These are phyloP conservation scores for Geotrichum klebahnii DNA, from an alignment of 1,139 yeast species.

Conservation along the genomic window DNA sequence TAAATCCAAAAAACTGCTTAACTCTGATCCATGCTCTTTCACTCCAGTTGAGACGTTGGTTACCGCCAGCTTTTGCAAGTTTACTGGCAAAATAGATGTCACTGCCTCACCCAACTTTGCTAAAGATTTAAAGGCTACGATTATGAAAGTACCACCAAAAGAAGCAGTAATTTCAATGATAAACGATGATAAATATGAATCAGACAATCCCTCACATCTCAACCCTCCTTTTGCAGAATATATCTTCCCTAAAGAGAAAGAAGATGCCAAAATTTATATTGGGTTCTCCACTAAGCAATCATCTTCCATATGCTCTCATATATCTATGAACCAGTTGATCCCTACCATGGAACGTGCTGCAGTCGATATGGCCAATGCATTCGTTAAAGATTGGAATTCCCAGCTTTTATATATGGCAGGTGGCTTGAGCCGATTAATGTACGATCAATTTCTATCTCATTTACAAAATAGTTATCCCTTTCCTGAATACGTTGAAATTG, in stretches of 20 bases:
- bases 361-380: conserved; percentile 42
- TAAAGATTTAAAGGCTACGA: conserved; percentile 39
- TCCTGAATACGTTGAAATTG: conserved; percentile 25
- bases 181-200: conserved; percentile 33
- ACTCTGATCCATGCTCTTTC: too few species aligned
- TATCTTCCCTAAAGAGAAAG: conserved; percentile 38
- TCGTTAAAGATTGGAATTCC: conserved; percentile 43
- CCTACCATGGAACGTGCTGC: conserved; percentile 47
- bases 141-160: conserved; percentile 44
- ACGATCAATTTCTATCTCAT: conserved; percentile 37
- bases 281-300: conserved; percentile 46
- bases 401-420: conserved; percentile 43
- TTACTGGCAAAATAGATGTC: conserved; percentile 37
- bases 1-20: conserved; percentile 35
- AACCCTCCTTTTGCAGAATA: conserved; percentile 39
- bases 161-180: conserved; percentile 39
- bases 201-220: conserved; percentile 32
- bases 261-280: conserved; percentile 42
- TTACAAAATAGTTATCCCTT: conserved; percentile 13
- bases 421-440: conserved; percentile 38
- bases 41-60: conserved; percentile 35
- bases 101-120: conserved; percentile 36
- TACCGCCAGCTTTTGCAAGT: conserved; percentile 34
- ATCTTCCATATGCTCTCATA: conserved; percentile 41
- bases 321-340: conserved; percentile 41